Conservation (phyloP, 257 asterid species). For the Nicotiana noctiflora region DNA sequence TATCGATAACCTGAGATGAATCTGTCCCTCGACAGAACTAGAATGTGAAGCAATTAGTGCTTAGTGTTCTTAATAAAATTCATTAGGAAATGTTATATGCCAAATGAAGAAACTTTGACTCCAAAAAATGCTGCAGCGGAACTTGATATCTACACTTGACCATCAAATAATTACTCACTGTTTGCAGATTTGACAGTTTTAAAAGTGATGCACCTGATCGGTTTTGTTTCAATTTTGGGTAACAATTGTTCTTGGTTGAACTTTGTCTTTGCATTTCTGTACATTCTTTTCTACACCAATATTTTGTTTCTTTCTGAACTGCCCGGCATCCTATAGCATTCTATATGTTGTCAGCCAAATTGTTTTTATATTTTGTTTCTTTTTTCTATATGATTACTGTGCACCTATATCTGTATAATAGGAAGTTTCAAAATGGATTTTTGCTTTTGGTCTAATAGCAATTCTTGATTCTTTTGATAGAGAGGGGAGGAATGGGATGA, state of each 20-base stretch:
- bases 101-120: not conserved
- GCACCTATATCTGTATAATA: not conserved
- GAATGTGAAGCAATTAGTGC: not conserved
- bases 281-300: not conserved
- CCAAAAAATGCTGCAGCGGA: not conserved
- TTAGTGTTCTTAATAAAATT: not conserved
- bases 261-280: not conserved
- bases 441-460: not conserved
- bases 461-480: slow-evolving; percentile 28
- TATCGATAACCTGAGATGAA: not conserved
- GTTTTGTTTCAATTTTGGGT: not conserved
- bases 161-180: not conserved
- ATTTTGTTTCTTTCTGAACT: not conserved
- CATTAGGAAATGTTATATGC: not conserved
- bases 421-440: not conserved
- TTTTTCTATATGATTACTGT: not conserved
- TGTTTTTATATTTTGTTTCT: not conserved
- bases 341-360: not conserved
- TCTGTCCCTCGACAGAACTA: not conserved
- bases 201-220: not conserved
- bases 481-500: slow-evolving; percentile 94
- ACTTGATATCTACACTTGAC: not conserved
- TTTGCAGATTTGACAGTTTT: not conserved
- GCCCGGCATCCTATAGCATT: not conserved
- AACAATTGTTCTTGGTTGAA: not conserved